Base-by-base conservation (phyloP, 1,284 basidiomycete species). In the Ganoderma leucocontextum region DNA sequence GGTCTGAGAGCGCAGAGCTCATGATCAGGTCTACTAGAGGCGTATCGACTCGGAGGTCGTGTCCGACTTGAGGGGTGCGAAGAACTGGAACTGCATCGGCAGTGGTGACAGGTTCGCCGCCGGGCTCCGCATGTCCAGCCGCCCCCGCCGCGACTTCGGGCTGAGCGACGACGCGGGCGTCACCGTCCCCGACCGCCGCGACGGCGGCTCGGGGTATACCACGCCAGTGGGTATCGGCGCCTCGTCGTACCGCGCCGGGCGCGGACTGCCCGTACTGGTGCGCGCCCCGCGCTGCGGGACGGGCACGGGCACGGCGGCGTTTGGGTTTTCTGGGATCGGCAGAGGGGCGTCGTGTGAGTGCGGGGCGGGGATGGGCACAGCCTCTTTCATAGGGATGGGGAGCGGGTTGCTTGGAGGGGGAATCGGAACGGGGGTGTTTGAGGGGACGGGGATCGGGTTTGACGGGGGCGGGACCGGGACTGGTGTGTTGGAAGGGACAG, bases 171-270 rank as follows among this genome's bases (percentile, higher is more conserved):
- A 60, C 38, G 58, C 22, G 58, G 58, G 58, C 13, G 58, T 60
- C 22, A n/a, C 58, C 38, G 58, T 17, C 15, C 33, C 29, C 15
- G 52, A 33, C 52, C 67, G 67, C 36, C 68, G 58, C 44, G 67
- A 70, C 10, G 66, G 72, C 29, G 73, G 73, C 19, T 69, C 71
- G 9, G 75, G 75, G 35, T 75, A 75, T 17, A 72, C 69, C 55
- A 74, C 62, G 38, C 71, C 72, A 2, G 71, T 47, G 13, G 75
- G 75, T 10, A 74, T 39, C 12, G 71, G 71, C 13, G 75, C 75
- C 66, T 73, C 73, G 42, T 60, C 66, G 64, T 75, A 75, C 52
- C 66, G 67, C 52, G 59, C 60, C 9, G 19, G 38, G 10, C 71
- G 41, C 7, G 65, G 68, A 29, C 66, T 68, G 44, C 68, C 47